Evolutionary conservation across 441 rosid genomes (phyloP).

Genomic region (Cnidoscolus chayamansa): DNA sequence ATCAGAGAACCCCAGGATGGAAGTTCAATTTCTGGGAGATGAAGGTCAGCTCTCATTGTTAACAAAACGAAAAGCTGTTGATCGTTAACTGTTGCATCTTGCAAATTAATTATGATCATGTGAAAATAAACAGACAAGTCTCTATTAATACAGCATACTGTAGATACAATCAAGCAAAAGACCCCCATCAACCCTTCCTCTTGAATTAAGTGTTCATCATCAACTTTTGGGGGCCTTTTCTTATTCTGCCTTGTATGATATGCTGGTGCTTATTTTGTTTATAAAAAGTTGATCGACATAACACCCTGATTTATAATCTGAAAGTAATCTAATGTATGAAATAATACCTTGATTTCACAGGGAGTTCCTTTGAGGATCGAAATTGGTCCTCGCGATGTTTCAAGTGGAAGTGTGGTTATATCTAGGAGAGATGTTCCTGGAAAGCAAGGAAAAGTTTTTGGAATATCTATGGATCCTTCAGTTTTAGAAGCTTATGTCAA

Average conservation of each 20-base stretch:
- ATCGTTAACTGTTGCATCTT: background rate
- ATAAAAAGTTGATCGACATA: background rate
- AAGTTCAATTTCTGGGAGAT: constrained; percentile 96
- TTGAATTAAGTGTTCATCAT: background rate
- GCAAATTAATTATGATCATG: background rate
- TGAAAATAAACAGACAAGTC: background rate
- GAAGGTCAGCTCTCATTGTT: constrained; percentile 50
- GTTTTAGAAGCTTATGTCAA: constrained; percentile 65
- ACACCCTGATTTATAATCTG: background rate
- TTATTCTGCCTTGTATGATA: background rate
- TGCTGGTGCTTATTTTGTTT: background rate
- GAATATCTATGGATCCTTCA: constrained; percentile 82
- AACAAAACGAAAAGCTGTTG: background rate
- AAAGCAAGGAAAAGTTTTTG: constrained; percentile 86
- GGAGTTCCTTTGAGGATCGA: constrained; percentile 88
- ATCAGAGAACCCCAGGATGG: constrained; percentile 86
- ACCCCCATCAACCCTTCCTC: background rate
- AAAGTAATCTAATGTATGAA: background rate
- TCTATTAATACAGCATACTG: background rate
- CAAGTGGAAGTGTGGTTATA: constrained; percentile 71
- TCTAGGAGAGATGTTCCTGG: constrained; percentile 94
- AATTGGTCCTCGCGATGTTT: constrained; percentile 90
- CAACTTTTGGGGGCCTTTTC: background rate
- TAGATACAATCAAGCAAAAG: background rate
- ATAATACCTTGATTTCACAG: constrained; percentile 32